Evolutionary conservation across 352 stramenopile genomes (phyloP), one percentile per base, ranked within the genome.

Genomic region (Phytophthora multivora): DNA sequence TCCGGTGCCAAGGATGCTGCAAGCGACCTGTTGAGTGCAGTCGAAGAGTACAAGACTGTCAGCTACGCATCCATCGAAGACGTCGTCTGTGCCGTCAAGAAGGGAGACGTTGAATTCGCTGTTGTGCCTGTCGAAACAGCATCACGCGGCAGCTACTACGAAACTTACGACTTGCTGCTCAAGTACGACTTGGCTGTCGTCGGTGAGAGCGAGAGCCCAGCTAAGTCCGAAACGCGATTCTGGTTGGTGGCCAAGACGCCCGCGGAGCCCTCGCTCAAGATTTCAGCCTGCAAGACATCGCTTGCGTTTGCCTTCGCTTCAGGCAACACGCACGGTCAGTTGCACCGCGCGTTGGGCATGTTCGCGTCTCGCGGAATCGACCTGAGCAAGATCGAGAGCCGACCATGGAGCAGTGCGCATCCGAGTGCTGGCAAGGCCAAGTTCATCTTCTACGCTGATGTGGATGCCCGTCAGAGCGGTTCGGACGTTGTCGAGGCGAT

Each of bases 111-210:
- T 30, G 89, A 98, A 61, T 98, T 98, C 75, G 95, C 88, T 5
- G 86, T 98, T 21, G 48, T 99, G 5, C 95, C 96, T 3, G 94
- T 99, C 40, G 96, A 99, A 72, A 98, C 98, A 64, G 93, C 89
- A 6, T 75, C 98, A 30, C 92, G 90, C 39, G 97, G 96, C 7
- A 98, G 81, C 19, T 98, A 98, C 68, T 97, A 99, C 75, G 93
- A 97, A 47, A 98, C 98, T 67, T 99, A 98, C 71, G 85, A 94
- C 59, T 54, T 94, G 41, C 48, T 92, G 66, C 73, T 92, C 41
- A 78, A 84, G 69, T 87, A 88, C 69, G 75, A 73, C 8, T 59
- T 94, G 30, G 70, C 79, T 38, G 86, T 92, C 12, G 75, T 94
- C 9, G 77, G 75, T 43, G 82, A 91, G 59, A 80, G 75, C 50